Conservation (phyloP, 169 alveolate genomes). For the Prorocentrum cordatum region DNA sequence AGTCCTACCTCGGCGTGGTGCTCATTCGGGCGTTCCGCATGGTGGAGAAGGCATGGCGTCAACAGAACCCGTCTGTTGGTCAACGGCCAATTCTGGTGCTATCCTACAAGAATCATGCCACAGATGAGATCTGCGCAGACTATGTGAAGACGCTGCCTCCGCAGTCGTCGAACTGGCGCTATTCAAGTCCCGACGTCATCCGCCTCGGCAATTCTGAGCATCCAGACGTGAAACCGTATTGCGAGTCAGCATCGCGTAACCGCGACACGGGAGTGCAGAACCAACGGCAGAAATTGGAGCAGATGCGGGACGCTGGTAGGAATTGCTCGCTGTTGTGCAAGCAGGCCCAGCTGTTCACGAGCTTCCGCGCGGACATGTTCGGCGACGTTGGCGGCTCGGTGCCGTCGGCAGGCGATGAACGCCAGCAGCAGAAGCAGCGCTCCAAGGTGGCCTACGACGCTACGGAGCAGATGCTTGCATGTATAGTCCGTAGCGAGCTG, state of each 20-base stretch:
- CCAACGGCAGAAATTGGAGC: background rate
- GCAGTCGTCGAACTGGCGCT: background rate
- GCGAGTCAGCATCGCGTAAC: background rate
- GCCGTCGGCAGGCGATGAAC: background rate
- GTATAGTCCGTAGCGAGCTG: background rate
- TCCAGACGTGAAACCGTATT: background rate
- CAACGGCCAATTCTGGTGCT: constrained; percentile 25
- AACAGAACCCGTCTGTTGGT: constrained; percentile 22
- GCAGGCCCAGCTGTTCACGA: background rate
- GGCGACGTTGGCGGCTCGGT: background rate
- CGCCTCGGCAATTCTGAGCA: background rate
- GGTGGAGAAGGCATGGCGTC: constrained; percentile 1
- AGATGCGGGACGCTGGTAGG: background rate
- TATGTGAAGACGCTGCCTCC: background rate
- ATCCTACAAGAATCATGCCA: constrained; percentile 43
- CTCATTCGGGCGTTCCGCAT: constrained; percentile 26
- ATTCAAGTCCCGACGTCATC: background rate
- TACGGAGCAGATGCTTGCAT: background rate
- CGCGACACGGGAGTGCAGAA: background rate
- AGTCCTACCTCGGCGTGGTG: constrained; percentile 46
- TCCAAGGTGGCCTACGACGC: background rate
- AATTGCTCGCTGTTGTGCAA: no score
- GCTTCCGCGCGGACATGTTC: background rate
- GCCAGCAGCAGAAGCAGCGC: background rate
- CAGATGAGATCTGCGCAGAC: constrained; percentile 8